phyloP scores from a whole-genome alignment of 73 alveolate species.

The Breviolum minutum region DNA sequence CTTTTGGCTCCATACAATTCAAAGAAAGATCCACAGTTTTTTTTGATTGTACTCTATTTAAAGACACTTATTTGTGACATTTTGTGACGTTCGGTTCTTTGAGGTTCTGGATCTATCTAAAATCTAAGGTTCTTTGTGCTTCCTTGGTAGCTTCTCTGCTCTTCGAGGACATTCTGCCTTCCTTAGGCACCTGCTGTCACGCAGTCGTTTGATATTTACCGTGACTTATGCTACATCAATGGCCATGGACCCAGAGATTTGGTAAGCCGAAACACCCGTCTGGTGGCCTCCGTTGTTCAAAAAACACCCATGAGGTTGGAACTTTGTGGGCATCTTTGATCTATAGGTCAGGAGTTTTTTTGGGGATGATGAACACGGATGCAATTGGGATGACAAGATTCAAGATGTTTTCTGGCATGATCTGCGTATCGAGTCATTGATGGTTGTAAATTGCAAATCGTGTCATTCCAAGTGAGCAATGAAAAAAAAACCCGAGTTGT shows the following conservation, averaged over 20 bases:
- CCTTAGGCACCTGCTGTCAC: conserved; percentile 75
- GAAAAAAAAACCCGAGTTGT: no score
- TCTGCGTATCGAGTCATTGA: neutral
- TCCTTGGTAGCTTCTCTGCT: conserved; percentile 85
- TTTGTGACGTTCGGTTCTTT: neutral
- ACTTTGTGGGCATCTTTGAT: conserved; percentile 89
- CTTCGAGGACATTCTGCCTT: conserved; percentile 69
- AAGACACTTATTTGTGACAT: neutral
- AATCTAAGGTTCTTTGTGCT: conserved; percentile 55
- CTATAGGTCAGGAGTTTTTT: no score
- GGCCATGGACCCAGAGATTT: conserved; percentile 42
- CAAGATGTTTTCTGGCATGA: neutral
- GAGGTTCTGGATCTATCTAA: neutral
- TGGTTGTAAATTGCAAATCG: neutral
- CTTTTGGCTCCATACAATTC: neutral
- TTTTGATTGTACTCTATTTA: neutral
- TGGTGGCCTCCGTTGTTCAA: neutral
- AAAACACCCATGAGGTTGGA: conserved; percentile 13
- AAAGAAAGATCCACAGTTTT: neutral
- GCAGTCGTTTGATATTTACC: conserved; percentile 73
- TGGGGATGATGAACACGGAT: no score
- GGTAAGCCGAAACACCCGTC: no score
- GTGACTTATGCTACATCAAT: conserved; percentile 52
- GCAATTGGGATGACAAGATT: no score
- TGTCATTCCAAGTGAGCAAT: no score